These are phyloP conservation scores for Diplodia seriata DNA, from an alignment of 2,329 filamentous ascomycete species.

Conservation along the genomic window DNA sequence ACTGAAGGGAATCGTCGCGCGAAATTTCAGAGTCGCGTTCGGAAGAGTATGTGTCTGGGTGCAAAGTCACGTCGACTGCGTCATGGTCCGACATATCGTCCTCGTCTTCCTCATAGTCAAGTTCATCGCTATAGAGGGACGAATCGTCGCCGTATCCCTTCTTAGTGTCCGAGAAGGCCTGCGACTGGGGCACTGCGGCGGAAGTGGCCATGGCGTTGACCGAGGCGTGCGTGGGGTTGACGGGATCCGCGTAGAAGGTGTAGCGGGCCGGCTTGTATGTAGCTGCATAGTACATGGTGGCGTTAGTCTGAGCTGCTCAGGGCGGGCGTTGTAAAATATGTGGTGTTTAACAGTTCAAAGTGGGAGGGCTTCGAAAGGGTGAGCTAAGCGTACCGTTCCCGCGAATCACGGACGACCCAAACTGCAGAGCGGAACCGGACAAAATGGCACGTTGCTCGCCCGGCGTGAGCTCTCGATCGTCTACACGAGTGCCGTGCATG, in stretches of 20 bases:
- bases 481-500: slow-evolving; percentile 68
- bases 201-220: not conserved
- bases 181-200: not conserved
- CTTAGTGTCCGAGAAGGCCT: slow-evolving; percentile 15
- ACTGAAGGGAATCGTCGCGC: not conserved
- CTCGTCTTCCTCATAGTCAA: not conserved
- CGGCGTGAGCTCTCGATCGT: slow-evolving; percentile 48
- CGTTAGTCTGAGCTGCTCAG: not conserved
- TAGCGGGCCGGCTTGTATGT: slow-evolving; percentile 11
- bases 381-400: slow-evolving; percentile 29
- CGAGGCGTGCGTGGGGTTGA: not conserved
- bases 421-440: slow-evolving; percentile 46
- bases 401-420: slow-evolving; percentile 46
- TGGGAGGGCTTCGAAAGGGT: not conserved
- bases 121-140: slow-evolving; percentile 17
- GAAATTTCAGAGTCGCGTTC: slow-evolving; percentile 13
- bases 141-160: slow-evolving; percentile 20
- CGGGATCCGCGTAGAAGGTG: slow-evolving; percentile 8
- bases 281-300: not conserved
- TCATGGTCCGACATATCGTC: slow-evolving; percentile 5
- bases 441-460: slow-evolving; percentile 38
- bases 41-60: slow-evolving; percentile 17
- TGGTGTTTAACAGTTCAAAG: not conserved
- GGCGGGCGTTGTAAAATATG: not conserved
- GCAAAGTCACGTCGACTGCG: not conserved